Base-by-base conservation (phyloP, 805 yeast genomes). In the Candida berthetii region DNA sequence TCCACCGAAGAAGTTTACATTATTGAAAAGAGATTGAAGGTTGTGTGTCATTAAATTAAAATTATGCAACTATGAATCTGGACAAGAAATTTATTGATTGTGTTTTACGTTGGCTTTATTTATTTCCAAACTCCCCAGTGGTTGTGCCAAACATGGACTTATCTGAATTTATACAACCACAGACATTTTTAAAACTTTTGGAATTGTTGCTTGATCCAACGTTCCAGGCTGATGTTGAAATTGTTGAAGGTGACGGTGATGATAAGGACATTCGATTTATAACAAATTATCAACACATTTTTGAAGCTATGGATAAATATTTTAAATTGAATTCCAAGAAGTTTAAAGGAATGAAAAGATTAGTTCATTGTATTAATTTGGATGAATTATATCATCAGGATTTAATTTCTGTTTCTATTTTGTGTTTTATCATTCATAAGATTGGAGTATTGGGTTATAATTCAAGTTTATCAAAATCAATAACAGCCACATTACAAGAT, bases 391-490 rank as follows among this genome's bases (percentile, higher is more conserved):
- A 13, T 17, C 5, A 31, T 13, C 10, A 17, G 13, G 34, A 31
- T 31, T 13, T 13, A 16, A n/a, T 31, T 17, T 11, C 19, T 5
- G 13, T 31, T n/a, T 17, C 17, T 4, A n/a, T 31, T 16, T 16
- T 16, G 4, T 16, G 34, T 31, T 31, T 31, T 17, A 16, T 31
- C 17, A 34, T 34, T 15, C 18, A 20, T 14, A 34, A 34, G 16
- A 34, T 34, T 19, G 27, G 25, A 2, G 13, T 22, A 14, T 20
- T 19, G 19, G 36, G 36, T 14, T 18, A 19, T 22, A 34, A 34
- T 34, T 34, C 36, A 6, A 34, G 36, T 22, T 19, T 19, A 34
- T 34, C 42, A n/a, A 38, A 45, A 5, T 41, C 51, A 15, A 16
- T 17, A 40, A 7, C 16, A 35, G 20, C n/a, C n/a, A n/a, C n/a